Conservation (phyloP, 2,329 filamentous ascomycete genomes). For the Arthrobotrys musiformis region DNA sequence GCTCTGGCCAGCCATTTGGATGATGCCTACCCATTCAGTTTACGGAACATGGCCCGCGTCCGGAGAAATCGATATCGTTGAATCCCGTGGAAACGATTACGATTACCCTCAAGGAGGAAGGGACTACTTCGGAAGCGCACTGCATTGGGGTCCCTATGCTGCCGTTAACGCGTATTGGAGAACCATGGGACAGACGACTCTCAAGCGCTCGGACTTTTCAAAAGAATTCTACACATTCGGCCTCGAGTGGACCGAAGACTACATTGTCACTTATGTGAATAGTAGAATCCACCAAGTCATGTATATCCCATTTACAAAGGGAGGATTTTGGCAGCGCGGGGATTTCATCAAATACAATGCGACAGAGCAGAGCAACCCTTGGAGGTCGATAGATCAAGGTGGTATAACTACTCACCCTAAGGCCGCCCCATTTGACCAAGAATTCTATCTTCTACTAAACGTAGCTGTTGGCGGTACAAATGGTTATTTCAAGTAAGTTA, state of each 20-base stretch:
- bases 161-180: conserved; percentile 61
- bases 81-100: conserved; percentile 66
- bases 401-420: conserved; percentile 60
- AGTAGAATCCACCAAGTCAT: conserved; percentile 51
- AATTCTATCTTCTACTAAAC: conserved; percentile 68
- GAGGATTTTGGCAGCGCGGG: conserved; percentile 64
- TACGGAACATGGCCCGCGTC: conserved; percentile 68
- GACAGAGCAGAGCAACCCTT: conserved; percentile 65
- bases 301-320: conserved; percentile 55
- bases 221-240: conserved; percentile 67
- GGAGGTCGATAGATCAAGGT: conserved; percentile 59
- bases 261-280: conserved; percentile 44
- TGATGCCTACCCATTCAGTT: conserved; percentile 66
- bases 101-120: conserved; percentile 63
- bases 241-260: conserved; percentile 58
- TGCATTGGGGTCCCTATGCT: conserved; percentile 66
- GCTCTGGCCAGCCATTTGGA: conserved; percentile 68
- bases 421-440: conserved; percentile 68
- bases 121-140: conserved; percentile 61
- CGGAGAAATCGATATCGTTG: conserved; percentile 69
- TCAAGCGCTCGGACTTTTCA: conserved; percentile 63
- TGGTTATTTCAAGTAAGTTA: conserved; percentile 61
- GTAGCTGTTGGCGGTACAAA: conserved; percentile 67
- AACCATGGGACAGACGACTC: conserved; percentile 61
- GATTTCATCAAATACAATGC: conserved; percentile 64